These are phyloP conservation scores for Martensiomyces pterosporus DNA, from an alignment of 192 early-diverging fungal species.

Conservation along the genomic window DNA sequence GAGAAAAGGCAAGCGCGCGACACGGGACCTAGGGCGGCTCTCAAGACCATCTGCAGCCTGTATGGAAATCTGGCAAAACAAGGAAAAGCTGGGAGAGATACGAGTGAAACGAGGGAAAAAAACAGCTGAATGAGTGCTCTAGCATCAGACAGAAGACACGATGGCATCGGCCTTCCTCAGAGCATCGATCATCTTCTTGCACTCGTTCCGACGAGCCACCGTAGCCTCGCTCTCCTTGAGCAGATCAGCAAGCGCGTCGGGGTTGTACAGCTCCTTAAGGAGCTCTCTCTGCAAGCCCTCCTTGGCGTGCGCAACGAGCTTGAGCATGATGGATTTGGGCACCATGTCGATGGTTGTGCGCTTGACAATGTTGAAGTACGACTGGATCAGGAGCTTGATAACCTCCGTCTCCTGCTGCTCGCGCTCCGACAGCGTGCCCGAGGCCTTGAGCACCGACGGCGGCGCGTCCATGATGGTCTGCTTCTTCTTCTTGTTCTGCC, in stretches of 20 bases:
- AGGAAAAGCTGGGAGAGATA: constrained; percentile 3
- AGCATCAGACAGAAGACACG: constrained; percentile 34
- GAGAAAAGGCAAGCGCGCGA: too few species aligned
- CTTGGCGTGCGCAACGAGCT: constrained; percentile 85
- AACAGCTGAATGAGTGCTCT: not conserved
- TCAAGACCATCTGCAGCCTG: too few species aligned
- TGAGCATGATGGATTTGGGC: constrained; percentile 98
- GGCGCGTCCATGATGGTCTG: constrained; percentile 63
- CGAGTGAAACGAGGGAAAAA: not conserved
- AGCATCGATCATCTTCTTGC: constrained; percentile 97
- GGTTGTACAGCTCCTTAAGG: constrained; percentile 93
- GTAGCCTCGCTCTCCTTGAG: constrained; percentile 96
- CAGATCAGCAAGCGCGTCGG: constrained; percentile 87
- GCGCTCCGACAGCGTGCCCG: constrained; percentile 92
- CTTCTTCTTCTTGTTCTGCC: constrained; percentile 84
- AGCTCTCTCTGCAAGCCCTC: constrained; percentile 95
- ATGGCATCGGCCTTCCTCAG: constrained; percentile 54
- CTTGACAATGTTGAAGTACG: constrained; percentile 99
- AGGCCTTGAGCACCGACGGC: constrained; percentile 77
- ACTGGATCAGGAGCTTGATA: constrained; percentile 94
- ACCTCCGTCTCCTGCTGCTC: constrained; percentile 99
- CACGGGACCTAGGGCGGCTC: too few species aligned
- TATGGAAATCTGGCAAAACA: not conserved
- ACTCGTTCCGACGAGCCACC: constrained; percentile 85
- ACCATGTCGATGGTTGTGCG: constrained; percentile 95